A percentile compares a stretch with the other conserved stretches of the same genome.
These are phyloP conservation scores for Agrocybe chaxingu DNA, from an alignment of 768 basidiomycete genomes.

Conservation along the genomic window DNA sequence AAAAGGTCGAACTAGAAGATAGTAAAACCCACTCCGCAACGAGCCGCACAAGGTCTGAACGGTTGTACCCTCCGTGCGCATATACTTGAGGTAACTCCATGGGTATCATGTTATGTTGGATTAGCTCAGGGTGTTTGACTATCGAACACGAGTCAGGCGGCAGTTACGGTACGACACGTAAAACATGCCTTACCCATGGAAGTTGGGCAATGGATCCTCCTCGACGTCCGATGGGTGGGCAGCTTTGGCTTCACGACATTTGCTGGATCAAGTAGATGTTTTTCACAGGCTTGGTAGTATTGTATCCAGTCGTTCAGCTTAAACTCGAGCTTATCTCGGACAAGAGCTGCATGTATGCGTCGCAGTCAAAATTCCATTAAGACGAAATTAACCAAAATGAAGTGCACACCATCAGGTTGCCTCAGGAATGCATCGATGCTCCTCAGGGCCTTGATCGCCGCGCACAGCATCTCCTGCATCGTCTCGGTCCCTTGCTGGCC, in stretches of 20 bases:
- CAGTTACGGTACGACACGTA: not conserved
- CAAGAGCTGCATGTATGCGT: constrained; percentile 3
- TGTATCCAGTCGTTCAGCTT: constrained; percentile 16
- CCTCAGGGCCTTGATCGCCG: constrained; percentile 12
- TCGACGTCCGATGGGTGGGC: constrained; percentile 9
- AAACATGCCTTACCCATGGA: constrained; percentile 12
- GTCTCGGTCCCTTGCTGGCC: constrained; percentile 9
- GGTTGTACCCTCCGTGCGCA: constrained; percentile 2
- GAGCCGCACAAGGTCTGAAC: constrained; percentile 10
- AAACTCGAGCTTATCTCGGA: constrained; percentile 17
- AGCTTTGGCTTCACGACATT: constrained; percentile 5
- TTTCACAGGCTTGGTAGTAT: constrained; percentile 15
- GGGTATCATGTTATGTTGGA: constrained; percentile 9
- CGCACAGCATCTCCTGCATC: constrained; percentile 16
- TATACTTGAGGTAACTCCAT: constrained; percentile 15
- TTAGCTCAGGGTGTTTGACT: constrained; percentile 13
- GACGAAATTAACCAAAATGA: not conserved
- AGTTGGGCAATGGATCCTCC: constrained; percentile 11
- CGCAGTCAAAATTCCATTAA: not conserved
- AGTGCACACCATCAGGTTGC: constrained; percentile 11
- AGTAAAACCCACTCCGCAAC: constrained; percentile 19
- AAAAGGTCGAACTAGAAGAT: not conserved
- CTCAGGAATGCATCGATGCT: constrained; percentile 12
- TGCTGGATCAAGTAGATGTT: constrained; percentile 7
- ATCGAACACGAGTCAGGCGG: not conserved